These are phyloP conservation scores for Lentinula raphanica DNA, from an alignment of 768 basidiomycete species.

Conservation along the genomic window DNA sequence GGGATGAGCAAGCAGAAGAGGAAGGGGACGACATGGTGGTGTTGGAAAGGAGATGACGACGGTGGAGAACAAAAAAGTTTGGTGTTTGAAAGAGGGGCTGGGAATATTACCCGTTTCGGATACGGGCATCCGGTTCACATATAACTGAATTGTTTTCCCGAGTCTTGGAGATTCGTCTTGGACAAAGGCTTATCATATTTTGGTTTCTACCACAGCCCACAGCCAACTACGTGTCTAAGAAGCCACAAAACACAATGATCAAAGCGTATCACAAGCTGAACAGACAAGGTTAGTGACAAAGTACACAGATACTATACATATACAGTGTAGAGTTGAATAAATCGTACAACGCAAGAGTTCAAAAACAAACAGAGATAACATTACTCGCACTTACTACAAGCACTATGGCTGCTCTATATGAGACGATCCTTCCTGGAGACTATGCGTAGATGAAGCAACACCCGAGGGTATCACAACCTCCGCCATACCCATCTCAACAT, in stretches of 20 bases:
- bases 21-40: constrained; percentile 5
- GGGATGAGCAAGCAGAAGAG: constrained; percentile 3
- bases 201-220: too few relatives aligned
- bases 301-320: not conserved
- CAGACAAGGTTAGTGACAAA: not conserved
- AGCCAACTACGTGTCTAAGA: not conserved
- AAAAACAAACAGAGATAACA: not conserved
- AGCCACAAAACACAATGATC: not conserved
- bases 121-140: too few relatives aligned
- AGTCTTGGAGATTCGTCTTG: too few relatives aligned
- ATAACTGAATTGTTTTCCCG: too few relatives aligned
- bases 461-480: constrained; percentile 14
- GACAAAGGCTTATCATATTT: too few relatives aligned
- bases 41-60: not conserved
- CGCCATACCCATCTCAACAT: constrained; percentile 27
- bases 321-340: not conserved
- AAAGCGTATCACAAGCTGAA: not conserved
- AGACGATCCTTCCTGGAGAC: not conserved
- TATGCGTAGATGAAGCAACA: not conserved
- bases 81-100: not conserved
- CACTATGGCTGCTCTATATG: not conserved
- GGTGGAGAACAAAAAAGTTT: not conserved
- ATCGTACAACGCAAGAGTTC: not conserved
- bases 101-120: too few relatives aligned
- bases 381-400: too few relatives aligned